These are phyloP conservation scores for Blastocystis sp. DNA, from an alignment of 352 stramenopile species.

Conservation along the genomic window DNA sequence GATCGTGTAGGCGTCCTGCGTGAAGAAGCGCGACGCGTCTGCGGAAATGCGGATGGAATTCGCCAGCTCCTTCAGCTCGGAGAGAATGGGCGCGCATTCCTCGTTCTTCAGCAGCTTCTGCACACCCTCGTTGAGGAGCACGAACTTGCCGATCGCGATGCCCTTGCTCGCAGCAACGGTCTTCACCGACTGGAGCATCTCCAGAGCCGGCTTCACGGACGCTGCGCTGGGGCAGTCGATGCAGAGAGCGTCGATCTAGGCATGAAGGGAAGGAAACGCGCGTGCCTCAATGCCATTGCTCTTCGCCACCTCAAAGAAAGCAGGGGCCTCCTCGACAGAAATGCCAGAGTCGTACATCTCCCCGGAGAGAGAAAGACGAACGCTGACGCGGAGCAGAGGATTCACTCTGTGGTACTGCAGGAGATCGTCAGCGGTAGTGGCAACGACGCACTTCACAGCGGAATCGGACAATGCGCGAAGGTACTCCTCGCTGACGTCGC, in stretches of 20 bases:
- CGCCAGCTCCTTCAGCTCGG: conserved; percentile 12
- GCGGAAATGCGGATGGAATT: background rate
- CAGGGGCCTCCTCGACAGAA: background rate
- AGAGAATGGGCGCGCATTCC: background rate
- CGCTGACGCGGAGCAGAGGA: background rate
- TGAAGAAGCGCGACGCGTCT: conserved; percentile 64
- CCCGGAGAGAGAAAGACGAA: conserved; percentile 17
- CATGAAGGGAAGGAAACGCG: background rate
- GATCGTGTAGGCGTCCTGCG: conserved; percentile 19
- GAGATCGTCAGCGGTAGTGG: background rate
- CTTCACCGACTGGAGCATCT: background rate
- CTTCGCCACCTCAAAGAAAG: background rate
- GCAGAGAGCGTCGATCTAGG: background rate
- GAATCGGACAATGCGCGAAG: background rate
- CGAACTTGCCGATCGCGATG: background rate
- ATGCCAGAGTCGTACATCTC: conserved; percentile 2
- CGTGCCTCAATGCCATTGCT: background rate
- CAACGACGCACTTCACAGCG: background rate
- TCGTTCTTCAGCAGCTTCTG: background rate
- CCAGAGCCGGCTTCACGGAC: background rate
- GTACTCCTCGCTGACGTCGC: background rate
- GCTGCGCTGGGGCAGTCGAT: background rate
- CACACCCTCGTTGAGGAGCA: conserved; percentile 1
- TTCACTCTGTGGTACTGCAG: background rate
- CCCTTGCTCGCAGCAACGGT: background rate